Base-by-base conservation (phyloP, 495 filamentous ascomycete genomes). In the Penicillium tannophilum region DNA sequence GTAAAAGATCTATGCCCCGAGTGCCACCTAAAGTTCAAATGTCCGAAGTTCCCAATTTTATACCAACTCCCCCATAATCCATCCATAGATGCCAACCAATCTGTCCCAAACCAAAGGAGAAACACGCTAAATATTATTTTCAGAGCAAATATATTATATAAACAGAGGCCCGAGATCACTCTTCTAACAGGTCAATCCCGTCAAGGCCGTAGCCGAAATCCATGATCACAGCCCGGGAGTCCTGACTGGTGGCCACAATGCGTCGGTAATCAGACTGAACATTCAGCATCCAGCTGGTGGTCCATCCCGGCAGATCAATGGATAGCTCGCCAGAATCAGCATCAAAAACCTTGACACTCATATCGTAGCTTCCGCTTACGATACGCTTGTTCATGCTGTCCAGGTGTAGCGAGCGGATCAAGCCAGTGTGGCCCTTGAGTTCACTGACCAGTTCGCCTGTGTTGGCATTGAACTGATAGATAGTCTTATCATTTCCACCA, bases 251-350 rank as follows among this genome's bases (percentile, higher is more conserved):
- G 55, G 90, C 91, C 45, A 98, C 88, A 56, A 98, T 92, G 36
- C 94, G 84, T 48, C 93, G 80, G 70, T 97, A 97, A 71, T 98
- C 94, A 33, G 89, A 89, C 76, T 98, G 97, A 26, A 95, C 94
- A 59, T 89, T 91, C 43, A 98, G 74, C 64, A 97, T 95, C 95
- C 95, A 98, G 66, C 91, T 96, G 16, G 88, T 88, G 41, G 96
- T 94, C 91, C 91, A 98, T 54, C 89, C 86, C 17, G 90, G 88
- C 60, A 96, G 90, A 58, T 90, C 84, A 50, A 92, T 82, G 31
- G 90, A 80, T 41, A 87, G 76, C 47, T 85, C 78, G 30, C 92
- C 92, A 5, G 84, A 86, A 47, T 87, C 84, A 63, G 91, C 84
- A 63, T 96, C 90, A 70, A 89, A 97, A 6, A 97, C 91, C 73